A percentile compares a stretch with the other conserved stretches of the same genome.
phyloP scores from a whole-genome alignment of 345 rosid species.

The Acer negundo region DNA sequence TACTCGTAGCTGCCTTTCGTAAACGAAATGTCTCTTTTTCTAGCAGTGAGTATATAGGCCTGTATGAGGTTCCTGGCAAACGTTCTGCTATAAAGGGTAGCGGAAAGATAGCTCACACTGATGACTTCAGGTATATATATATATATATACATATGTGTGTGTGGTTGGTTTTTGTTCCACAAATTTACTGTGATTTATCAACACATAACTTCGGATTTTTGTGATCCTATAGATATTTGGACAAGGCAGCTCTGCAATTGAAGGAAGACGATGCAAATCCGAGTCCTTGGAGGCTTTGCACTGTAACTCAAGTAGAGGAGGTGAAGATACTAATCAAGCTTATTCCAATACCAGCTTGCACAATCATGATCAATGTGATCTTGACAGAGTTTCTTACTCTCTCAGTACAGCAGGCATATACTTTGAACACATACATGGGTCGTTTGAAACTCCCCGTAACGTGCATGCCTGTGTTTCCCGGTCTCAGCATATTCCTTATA shows the following conservation, averaged over 20 bases:
- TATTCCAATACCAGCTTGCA: constrained; percentile 78
- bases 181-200: neutral
- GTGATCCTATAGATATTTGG: constrained; percentile 58
- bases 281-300: constrained; percentile 86
- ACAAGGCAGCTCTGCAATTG: constrained; percentile 82
- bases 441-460: constrained; percentile 80
- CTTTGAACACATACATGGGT: constrained; percentile 73
- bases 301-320: constrained; percentile 94
- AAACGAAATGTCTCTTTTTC: constrained; percentile 63
- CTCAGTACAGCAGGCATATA: constrained; percentile 86
- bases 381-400: constrained; percentile 84
- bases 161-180: constrained; percentile 4
- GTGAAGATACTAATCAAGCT: constrained; percentile 78
- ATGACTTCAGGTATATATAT: constrained; percentile 54
- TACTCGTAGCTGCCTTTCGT: constrained; percentile 71
- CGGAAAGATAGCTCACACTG: constrained; percentile 69
- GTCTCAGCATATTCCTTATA: constrained; percentile 80
- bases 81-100: constrained; percentile 82
- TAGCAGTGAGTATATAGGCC: constrained; percentile 70
- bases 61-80: constrained; percentile 76
- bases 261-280: constrained; percentile 74
- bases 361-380: constrained; percentile 61
- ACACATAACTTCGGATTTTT: neutral
- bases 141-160: too few relatives aligned
- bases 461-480: constrained; percentile 92